Percentiles rank a stretch among this genome's conserved stretches.
Conservation (phyloP, 768 basidiomycete species). For the Boletellus sp. region DNA sequence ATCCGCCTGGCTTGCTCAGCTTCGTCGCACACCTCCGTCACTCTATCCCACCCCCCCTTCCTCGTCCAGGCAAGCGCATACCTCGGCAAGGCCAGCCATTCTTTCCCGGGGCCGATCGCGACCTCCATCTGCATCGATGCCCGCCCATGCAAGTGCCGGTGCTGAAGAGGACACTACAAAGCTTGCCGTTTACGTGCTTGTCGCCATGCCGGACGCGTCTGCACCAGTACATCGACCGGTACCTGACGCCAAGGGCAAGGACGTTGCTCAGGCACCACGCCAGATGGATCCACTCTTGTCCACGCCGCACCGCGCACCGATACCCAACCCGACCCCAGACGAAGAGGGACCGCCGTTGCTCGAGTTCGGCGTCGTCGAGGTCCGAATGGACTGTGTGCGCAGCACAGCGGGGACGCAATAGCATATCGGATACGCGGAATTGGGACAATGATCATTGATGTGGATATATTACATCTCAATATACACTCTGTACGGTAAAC, state of each 20-base stretch:
- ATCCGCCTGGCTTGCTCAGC: constrained; percentile 4
- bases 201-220: constrained; percentile 22
- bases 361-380: constrained; percentile 18
- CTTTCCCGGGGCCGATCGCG: neutral
- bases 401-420: neutral
- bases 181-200: constrained; percentile 16
- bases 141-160: neutral
- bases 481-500: neutral
- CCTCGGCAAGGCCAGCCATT: neutral
- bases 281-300: constrained; percentile 2
- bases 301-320: neutral
- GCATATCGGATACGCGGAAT: neutral
- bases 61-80: neutral
- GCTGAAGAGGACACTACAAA: constrained; percentile 1
- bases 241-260: constrained; percentile 18
- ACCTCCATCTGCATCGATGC: neutral
- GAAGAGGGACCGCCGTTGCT: constrained; percentile 3
- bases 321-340: neutral
- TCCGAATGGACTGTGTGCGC: constrained; percentile 5
- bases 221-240: neutral
- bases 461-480: constrained; percentile 1
- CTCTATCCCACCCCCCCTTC: neutral
- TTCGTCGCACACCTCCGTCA: constrained; percentile 6
- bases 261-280: constrained; percentile 4
- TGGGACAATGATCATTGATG: neutral